Conservation (phyloP, 2,329 filamentous ascomycete genomes). For the Pyrenophora teres region DNA sequence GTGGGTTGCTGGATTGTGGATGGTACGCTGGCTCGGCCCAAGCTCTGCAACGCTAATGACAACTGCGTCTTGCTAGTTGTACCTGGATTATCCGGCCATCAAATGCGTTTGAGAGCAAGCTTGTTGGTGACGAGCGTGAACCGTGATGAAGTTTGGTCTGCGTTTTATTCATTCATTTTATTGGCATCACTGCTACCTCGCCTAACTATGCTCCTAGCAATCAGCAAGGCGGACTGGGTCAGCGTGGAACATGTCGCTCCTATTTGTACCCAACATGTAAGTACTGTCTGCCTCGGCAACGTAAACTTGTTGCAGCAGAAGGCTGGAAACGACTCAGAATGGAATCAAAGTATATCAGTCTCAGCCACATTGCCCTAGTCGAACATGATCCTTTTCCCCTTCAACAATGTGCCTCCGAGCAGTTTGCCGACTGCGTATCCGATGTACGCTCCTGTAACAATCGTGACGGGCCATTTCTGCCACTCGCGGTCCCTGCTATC, state of each 20-base stretch:
- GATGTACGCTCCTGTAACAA: slow-evolving; percentile 79
- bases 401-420: slow-evolving; percentile 57
- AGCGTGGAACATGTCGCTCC: too few relatives aligned
- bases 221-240: too few relatives aligned
- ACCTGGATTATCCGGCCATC: too few relatives aligned
- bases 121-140: too few relatives aligned
- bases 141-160: too few relatives aligned
- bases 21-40: slow-evolving; percentile 21
- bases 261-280: too few relatives aligned
- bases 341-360: neutral
- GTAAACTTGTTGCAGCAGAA: neutral
- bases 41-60: slow-evolving; percentile 7
- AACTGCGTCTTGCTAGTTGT: too few relatives aligned
- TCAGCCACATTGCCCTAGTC: slow-evolving; percentile 29
- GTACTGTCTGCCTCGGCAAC: too few relatives aligned
- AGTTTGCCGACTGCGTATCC: slow-evolving; percentile 76
- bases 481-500: slow-evolving; percentile 81
- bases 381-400: slow-evolving; percentile 53
- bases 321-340: neutral
- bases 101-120: too few relatives aligned
- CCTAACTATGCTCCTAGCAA: too few relatives aligned
- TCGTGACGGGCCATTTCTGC: slow-evolving; percentile 97
- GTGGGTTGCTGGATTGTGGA: neutral
- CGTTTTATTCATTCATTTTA: too few relatives aligned
- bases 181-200: too few relatives aligned